These are phyloP conservation scores for Aleurites moluccanus DNA, from an alignment of 441 rosid genomes.

Conservation along the genomic window DNA sequence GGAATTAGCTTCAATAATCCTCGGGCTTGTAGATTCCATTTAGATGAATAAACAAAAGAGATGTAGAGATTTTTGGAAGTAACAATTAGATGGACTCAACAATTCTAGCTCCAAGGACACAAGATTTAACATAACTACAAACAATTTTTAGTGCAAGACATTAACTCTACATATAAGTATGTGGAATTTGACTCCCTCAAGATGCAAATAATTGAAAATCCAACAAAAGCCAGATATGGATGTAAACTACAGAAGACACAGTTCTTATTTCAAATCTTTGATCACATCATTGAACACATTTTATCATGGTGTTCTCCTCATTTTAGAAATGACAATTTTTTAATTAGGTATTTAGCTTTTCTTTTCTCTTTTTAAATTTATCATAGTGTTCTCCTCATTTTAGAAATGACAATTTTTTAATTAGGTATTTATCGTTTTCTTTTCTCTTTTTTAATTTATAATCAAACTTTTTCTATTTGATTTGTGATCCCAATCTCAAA, in stretches of 20 bases:
- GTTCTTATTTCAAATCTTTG: background rate
- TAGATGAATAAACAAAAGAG: background rate
- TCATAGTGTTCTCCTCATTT: slow-evolving; percentile 2
- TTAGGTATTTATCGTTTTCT: background rate
- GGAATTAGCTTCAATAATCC: background rate
- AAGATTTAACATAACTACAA: background rate
- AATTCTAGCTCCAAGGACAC: background rate
- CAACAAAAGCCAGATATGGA: background rate
- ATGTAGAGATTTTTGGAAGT: background rate
- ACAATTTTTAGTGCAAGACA: no score
- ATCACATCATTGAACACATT: background rate
- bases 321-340: background rate
- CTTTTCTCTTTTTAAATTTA: background rate
- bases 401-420: background rate
- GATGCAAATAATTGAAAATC: background rate
- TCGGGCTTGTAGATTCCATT: background rate
- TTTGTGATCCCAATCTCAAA: background rate
- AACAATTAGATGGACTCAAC: background rate
- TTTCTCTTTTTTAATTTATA: background rate
- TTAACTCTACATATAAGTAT: no score
- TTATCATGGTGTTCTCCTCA: background rate
- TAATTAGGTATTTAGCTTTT: background rate
- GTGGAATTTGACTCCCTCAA: background rate
- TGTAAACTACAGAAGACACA: background rate
- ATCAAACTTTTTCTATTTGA: background rate